Conservation (phyloP, 768 basidiomycete genomes). For the Holtermanniella nyarrowii region DNA sequence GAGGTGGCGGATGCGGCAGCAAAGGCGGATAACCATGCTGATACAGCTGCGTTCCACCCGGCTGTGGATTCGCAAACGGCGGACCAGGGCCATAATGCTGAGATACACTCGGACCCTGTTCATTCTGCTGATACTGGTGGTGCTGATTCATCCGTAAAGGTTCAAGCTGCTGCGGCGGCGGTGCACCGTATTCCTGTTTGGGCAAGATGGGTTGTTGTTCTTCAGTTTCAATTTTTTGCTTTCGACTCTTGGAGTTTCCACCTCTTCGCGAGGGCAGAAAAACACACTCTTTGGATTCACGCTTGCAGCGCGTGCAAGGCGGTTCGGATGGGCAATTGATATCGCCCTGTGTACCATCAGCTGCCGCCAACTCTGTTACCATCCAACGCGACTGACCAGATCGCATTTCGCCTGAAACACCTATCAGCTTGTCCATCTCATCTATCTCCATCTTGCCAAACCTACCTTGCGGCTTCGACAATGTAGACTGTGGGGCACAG, state of each 20-base stretch:
- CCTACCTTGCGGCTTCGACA: slow-evolving; percentile 29
- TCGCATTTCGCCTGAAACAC: slow-evolving; percentile 30
- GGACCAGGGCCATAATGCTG: too few species aligned
- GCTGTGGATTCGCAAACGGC: too few species aligned
- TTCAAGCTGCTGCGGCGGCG: background rate
- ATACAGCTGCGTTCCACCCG: too few species aligned
- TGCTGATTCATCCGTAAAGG: background rate
- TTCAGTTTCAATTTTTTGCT: slow-evolving; percentile 1
- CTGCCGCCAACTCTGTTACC: background rate
- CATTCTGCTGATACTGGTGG: background rate
- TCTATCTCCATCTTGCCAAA: too few species aligned
- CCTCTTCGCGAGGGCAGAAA: slow-evolving; percentile 34
- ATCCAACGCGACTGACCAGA: slow-evolving; percentile 17
- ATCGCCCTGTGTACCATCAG: slow-evolving; percentile 19
- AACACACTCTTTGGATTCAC: slow-evolving; percentile 35
- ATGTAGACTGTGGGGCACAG: slow-evolving; percentile 15
- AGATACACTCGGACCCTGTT: too few species aligned
- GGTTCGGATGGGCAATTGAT: slow-evolving; percentile 33
- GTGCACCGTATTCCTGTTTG: background rate
- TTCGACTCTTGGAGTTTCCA: slow-evolving; percentile 19
- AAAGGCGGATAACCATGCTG: too few species aligned
- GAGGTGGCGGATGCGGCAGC: slow-evolving; percentile 42
- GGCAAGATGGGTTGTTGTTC: background rate
- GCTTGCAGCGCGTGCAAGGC: slow-evolving; percentile 33
- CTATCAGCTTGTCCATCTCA: too few species aligned